Evolutionary conservation across 2,329 filamentous ascomycete genomes (phyloP).

Genomic region (Neocatenulostroma microsporum): DNA sequence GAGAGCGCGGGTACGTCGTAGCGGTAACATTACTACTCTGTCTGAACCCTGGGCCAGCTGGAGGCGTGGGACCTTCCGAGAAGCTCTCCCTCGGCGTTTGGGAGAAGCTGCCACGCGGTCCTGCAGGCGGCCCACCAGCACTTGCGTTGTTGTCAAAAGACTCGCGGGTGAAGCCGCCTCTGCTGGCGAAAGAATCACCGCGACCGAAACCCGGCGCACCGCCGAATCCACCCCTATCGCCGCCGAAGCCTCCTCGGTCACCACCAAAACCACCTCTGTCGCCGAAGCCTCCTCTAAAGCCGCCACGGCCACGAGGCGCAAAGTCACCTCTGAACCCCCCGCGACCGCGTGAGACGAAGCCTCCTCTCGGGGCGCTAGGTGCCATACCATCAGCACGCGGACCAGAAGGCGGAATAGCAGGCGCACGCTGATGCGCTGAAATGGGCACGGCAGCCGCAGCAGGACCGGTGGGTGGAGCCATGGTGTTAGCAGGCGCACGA

Average conservation of each 20-base stretch:
- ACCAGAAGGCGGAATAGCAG: constrained; percentile 23
- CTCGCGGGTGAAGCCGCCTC: constrained; percentile 1
- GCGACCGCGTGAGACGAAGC: constrained; percentile 15
- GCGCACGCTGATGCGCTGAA: constrained; percentile 17
- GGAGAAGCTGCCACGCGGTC: constrained; percentile 26
- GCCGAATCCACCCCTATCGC: constrained; percentile 23
- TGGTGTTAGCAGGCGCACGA: constrained; percentile 14
- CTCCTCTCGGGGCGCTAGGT: constrained; percentile 31
- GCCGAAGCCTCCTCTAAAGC: constrained; percentile 33
- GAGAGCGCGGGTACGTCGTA: constrained; percentile 41
- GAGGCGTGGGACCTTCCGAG: too few relatives aligned
- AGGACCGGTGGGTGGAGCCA: constrained; percentile 28
- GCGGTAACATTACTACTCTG: constrained; percentile 37
- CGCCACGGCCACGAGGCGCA: constrained; percentile 27
- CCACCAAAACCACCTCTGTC: constrained; percentile 31
- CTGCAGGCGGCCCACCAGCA: constrained; percentile 27
- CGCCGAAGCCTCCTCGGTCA: constrained; percentile 22
- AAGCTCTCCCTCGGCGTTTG: constrained; percentile 11
- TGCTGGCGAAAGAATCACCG: constrained; percentile 10
- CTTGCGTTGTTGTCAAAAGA: constrained; percentile 35
- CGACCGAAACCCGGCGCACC: constrained; percentile 13
- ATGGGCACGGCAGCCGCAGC: constrained; percentile 17
- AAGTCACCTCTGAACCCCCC: constrained; percentile 29
- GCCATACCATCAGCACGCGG: constrained; percentile 18
- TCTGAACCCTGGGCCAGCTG: constrained; percentile 31